Evolutionary conservation across 192 early-diverging fungal species (phyloP).

Genomic region (Endogone sp.): DNA sequence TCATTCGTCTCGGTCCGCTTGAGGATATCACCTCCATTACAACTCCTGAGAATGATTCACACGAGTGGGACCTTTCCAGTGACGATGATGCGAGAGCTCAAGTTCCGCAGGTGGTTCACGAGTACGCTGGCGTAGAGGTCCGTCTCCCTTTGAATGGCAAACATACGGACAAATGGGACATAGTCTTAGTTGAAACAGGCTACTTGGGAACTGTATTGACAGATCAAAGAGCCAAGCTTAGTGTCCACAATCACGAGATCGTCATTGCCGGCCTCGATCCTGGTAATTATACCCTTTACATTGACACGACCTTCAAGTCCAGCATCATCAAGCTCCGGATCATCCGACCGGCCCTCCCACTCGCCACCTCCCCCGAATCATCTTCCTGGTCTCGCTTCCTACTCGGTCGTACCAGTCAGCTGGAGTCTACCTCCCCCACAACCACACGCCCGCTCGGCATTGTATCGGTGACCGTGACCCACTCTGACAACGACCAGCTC

Average conservation of each 20-base stretch:
- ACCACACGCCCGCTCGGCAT: too few species aligned
- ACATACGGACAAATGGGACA: neutral
- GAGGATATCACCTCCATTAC: neutral
- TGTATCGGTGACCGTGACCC: too few species aligned
- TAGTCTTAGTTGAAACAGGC: neutral
- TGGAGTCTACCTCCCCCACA: too few species aligned
- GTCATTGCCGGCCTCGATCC: constrained; percentile 4
- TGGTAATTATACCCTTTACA: constrained; percentile 19
- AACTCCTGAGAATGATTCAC: neutral
- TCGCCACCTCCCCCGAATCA: too few species aligned
- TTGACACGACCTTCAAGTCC: neutral
- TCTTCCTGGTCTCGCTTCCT: too few species aligned
- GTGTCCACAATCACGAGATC: constrained; percentile 9
- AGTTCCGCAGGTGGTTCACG: neutral
- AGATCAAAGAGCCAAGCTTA: constrained; percentile 2
- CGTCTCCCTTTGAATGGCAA: constrained; percentile 16
- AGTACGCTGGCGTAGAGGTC: neutral
- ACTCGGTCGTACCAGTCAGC: too few species aligned
- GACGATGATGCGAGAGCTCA: too few species aligned
- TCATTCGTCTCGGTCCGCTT: neutral
- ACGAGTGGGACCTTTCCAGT: neutral
- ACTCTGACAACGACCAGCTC: too few species aligned
- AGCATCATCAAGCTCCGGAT: too few species aligned
- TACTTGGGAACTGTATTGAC: neutral
- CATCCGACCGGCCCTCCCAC: too few species aligned